Conservation (phyloP, 257 asterid genomes). For the Eucommia ulmoides region DNA sequence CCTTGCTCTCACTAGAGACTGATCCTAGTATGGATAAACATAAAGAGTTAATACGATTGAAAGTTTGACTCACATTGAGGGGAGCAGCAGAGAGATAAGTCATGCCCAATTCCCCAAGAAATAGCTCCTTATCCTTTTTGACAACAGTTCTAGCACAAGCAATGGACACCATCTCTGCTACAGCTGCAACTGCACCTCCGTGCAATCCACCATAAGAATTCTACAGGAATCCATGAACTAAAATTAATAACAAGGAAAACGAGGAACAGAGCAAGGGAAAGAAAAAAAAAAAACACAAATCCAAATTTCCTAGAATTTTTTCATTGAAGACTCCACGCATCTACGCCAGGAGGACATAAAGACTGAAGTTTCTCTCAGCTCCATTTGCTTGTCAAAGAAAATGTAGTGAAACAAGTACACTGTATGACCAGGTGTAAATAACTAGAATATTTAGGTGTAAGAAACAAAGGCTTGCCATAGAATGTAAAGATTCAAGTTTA, state of each 20-base stretch:
- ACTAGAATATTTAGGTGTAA: no score
- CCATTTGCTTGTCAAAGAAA: not conserved
- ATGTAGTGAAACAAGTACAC: no score
- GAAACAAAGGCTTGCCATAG: no score
- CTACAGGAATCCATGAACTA: constrained; percentile 18
- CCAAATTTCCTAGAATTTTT: not conserved
- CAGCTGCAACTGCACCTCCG: constrained; percentile 81
- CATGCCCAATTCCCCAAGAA: constrained; percentile 77
- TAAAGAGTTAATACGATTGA: no score
- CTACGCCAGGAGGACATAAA: not conserved
- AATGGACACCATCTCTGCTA: constrained; percentile 49
- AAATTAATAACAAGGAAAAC: not conserved
- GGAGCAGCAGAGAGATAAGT: constrained; percentile 72
- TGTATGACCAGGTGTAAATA: no score
- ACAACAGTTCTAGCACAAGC: constrained; percentile 85
- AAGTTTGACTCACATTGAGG: constrained; percentile 39
- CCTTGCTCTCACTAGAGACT: no score
- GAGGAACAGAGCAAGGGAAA: not conserved
- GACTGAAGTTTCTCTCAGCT: not conserved
- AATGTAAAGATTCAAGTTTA: no score
- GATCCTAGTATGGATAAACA: no score
- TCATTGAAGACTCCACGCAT: no score
- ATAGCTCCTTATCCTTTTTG: constrained; percentile 54
- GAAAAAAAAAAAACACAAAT: not conserved
- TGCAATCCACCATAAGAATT: constrained; percentile 66